Evolutionary conservation across 169 alveolate species (phyloP).

Genomic region (Plasmodium sp.): DNA sequence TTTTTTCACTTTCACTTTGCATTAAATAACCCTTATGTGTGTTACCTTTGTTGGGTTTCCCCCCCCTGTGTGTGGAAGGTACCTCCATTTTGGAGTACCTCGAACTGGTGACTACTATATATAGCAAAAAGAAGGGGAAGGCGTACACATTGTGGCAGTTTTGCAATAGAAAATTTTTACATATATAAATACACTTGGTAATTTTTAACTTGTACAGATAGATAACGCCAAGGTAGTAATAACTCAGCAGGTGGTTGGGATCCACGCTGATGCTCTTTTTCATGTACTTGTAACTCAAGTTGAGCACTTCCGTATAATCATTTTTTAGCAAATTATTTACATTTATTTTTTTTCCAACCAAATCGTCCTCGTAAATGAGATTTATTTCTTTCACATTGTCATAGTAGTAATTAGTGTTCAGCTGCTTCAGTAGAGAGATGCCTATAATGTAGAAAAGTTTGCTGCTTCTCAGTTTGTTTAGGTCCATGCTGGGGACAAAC

Average conservation of each 20-base stretch:
- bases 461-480: constrained; percentile 58
- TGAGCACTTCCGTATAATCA: constrained; percentile 32
- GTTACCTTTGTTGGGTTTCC: neutral
- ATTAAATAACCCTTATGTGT: neutral
- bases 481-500: constrained; percentile 2
- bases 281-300: constrained; percentile 54
- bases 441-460: constrained; percentile 46
- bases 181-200: constrained; percentile 51
- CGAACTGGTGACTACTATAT: constrained; percentile 26
- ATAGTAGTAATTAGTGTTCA: constrained; percentile 49
- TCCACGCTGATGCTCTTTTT: constrained; percentile 49
- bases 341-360: constrained; percentile 53
- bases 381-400: constrained; percentile 50
- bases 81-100: neutral
- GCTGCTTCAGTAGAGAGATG: constrained; percentile 52
- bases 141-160: constrained; percentile 24
- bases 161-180: constrained; percentile 54
- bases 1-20: neutral
- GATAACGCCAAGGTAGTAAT: constrained; percentile 55
- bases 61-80: neutral
- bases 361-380: constrained; percentile 44
- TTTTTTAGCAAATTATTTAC: constrained; percentile 39
- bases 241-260: constrained; percentile 29
- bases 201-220: constrained; percentile 54
- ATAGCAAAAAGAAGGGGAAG: constrained; percentile 47